Percentiles rank a stretch among this genome's conserved stretches.
Conservation (phyloP, 306 rosid genomes). For the Citrullus amarus region DNA sequence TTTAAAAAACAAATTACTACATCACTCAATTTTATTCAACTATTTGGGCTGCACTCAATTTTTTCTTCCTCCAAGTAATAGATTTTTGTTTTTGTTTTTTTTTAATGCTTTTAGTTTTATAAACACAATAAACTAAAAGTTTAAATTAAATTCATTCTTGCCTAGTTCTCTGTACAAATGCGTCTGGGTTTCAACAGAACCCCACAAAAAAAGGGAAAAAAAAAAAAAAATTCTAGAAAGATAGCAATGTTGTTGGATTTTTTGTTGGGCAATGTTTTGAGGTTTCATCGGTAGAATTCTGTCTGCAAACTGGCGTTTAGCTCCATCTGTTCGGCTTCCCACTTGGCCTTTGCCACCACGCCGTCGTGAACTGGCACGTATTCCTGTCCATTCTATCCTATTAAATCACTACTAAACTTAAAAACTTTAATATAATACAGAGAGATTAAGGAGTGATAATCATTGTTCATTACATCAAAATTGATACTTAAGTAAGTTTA, state of each 20-base stretch:
- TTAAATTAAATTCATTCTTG: neutral
- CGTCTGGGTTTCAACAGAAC: neutral
- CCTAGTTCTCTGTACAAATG: neutral
- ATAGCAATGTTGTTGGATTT: neutral
- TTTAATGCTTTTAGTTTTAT: neutral
- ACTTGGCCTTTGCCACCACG: constrained; percentile 12
- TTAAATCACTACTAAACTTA: neutral
- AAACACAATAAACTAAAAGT: neutral
- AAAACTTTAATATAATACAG: too few relatives aligned
- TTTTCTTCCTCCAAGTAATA: neutral
- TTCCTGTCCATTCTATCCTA: neutral
- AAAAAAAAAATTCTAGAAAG: neutral
- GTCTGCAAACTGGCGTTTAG: constrained; percentile 12
- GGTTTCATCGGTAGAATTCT: constrained; percentile 7
- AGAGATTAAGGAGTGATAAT: too few relatives aligned
- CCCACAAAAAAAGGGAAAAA: neutral
- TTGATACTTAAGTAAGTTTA: too few relatives aligned
- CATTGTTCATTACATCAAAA: too few relatives aligned
- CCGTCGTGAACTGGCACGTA: constrained; percentile 14
- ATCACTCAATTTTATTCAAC: too few relatives aligned
- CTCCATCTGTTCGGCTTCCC: constrained; percentile 22
- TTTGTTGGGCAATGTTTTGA: neutral
- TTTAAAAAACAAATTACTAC: too few relatives aligned
- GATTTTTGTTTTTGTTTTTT: too few relatives aligned
- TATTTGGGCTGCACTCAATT: neutral